A percentile compares a stretch with the other conserved stretches of the same genome.
Conservation (phyloP, 345 rosid genomes). For the Hevea brasiliensis region DNA sequence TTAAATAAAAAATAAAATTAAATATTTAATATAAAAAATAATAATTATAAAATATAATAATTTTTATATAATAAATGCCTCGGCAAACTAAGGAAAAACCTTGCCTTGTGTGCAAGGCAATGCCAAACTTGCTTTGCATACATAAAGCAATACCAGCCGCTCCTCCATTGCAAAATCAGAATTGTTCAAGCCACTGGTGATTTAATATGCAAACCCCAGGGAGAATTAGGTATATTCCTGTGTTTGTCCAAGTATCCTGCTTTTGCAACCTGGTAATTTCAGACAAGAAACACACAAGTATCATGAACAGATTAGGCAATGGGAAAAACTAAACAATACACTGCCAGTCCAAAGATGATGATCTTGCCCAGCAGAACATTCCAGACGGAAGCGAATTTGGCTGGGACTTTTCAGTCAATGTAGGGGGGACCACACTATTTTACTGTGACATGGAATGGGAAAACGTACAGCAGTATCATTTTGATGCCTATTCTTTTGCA, state of each 20-base stretch:
- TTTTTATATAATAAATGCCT: too few species aligned
- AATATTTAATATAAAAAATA: too few species aligned
- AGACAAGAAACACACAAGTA: slow-evolving; percentile 29
- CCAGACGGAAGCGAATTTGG: slow-evolving; percentile 43
- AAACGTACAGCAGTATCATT: slow-evolving; percentile 30
- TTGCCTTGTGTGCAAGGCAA: background rate
- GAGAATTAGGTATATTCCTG: background rate
- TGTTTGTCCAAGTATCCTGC: slow-evolving; percentile 25
- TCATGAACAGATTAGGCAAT: slow-evolving; percentile 45
- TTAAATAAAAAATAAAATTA: too few species aligned
- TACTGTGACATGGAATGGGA: slow-evolving; percentile 51
- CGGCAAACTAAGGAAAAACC: too few species aligned
- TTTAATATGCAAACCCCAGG: background rate
- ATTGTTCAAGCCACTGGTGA: background rate
- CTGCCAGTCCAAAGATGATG: slow-evolving; percentile 56
- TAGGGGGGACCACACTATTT: slow-evolving; percentile 42
- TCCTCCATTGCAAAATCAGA: background rate
- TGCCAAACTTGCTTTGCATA: background rate
- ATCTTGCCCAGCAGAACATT: slow-evolving; percentile 48
- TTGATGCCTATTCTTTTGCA: slow-evolving; percentile 35
- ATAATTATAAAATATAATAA: too few species aligned
- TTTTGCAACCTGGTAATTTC: slow-evolving; percentile 21
- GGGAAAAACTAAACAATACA: slow-evolving; percentile 48
- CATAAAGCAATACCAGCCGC: background rate
- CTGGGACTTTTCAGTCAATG: slow-evolving; percentile 48